Evolutionary conservation across 169 alveolate genomes (phyloP).

Genomic region (Condylostoma magnum): DNA sequence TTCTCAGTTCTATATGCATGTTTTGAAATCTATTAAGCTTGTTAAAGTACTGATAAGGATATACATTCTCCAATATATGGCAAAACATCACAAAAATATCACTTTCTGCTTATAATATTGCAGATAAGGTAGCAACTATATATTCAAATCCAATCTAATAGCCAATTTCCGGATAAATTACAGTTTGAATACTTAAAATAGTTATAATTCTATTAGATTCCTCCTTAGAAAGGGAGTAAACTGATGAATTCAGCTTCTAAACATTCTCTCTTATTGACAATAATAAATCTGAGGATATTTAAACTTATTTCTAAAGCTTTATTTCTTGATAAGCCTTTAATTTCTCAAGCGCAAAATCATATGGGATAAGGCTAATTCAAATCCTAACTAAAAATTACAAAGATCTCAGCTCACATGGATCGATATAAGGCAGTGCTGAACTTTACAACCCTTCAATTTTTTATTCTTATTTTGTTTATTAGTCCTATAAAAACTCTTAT

Average conservation of each 20-base stretch:
- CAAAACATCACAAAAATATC: slow-evolving; percentile 26
- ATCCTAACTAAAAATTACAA: too few relatives aligned
- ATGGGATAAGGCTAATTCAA: too few relatives aligned
- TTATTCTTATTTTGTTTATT: too few relatives aligned
- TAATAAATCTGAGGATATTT: too few relatives aligned
- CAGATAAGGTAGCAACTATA: neutral
- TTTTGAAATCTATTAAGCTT: neutral
- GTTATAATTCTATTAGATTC: neutral
- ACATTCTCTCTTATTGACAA: too few relatives aligned
- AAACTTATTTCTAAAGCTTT: too few relatives aligned
- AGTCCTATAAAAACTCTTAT: too few relatives aligned
- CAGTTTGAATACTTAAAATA: neutral
- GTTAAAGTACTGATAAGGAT: neutral
- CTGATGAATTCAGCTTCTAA: neutral
- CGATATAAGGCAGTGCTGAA: too few relatives aligned
- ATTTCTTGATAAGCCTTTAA: too few relatives aligned
- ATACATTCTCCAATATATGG: slow-evolving; percentile 22
- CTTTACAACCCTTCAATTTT: too few relatives aligned
- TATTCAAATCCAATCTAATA: slow-evolving; percentile 1
- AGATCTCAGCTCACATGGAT: too few relatives aligned
- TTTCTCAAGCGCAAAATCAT: too few relatives aligned
- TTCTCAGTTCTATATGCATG: neutral
- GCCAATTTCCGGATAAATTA: slow-evolving; percentile 2
- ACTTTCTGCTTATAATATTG: neutral
- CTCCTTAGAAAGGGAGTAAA: neutral